Percentiles rank a stretch among this genome's conserved stretches.
Evolutionary conservation across 2,329 filamentous ascomycete genomes (phyloP).

Genomic region (Knufia petricola): DNA sequence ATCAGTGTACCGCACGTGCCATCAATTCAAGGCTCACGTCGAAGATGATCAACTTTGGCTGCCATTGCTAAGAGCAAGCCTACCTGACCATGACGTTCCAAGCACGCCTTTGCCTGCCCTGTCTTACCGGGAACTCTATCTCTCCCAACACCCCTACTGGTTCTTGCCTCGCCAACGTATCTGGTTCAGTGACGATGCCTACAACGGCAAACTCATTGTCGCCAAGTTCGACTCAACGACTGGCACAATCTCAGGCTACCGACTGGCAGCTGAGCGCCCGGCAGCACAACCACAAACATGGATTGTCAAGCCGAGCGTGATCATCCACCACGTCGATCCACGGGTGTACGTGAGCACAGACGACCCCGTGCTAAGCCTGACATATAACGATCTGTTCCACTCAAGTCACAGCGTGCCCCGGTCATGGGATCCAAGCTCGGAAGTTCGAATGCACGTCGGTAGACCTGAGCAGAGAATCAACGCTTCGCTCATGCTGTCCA

Average conservation of each 20-base stretch:
- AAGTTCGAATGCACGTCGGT: conserved; percentile 38
- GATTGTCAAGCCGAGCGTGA: conserved; percentile 54
- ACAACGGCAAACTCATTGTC: conserved; percentile 66
- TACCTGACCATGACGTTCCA: conserved; percentile 47
- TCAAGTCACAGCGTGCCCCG: no score
- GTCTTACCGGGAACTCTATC: conserved; percentile 63
- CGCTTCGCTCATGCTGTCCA: conserved; percentile 56
- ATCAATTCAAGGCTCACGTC: conserved; percentile 48
- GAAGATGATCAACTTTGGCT: conserved; percentile 64
- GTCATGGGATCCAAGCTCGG: conserved; percentile 23
- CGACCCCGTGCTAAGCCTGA: conserved; percentile 57
- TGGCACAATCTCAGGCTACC: conserved; percentile 71
- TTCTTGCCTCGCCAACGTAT: conserved; percentile 70
- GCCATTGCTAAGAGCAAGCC: conserved; percentile 55
- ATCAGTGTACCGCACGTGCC: conserved; percentile 52
- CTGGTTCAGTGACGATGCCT: conserved; percentile 71
- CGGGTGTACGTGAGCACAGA: conserved; percentile 62
- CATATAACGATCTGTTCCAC: no score
- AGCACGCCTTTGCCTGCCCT: conserved; percentile 46
- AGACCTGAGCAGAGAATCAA: conserved; percentile 18
- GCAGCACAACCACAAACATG: conserved; percentile 51
- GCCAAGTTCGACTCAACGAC: conserved; percentile 64
- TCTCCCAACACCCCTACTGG: conserved; percentile 70
- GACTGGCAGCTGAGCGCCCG: conserved; percentile 57
- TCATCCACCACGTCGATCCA: conserved; percentile 65